phyloP scores from a whole-genome alignment of 208 protist species.

The Crithidia bombi region DNA sequence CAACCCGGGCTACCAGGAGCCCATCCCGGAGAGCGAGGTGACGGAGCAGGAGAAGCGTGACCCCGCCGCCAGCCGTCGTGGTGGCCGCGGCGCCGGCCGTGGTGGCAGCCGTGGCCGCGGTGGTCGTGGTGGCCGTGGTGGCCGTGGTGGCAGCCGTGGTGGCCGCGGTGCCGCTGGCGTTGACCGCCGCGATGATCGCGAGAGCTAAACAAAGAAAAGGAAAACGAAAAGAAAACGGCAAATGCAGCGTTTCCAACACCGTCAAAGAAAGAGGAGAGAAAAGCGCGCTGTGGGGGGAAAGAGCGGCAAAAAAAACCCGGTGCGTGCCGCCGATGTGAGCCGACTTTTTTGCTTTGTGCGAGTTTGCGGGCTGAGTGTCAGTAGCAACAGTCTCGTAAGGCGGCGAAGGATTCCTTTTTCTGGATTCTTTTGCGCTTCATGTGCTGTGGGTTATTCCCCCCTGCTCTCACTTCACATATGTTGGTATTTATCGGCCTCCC shows the following conservation, averaged over 20 bases:
- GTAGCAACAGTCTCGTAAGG: neutral
- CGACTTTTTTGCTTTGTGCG: no score
- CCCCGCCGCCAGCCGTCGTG: slow-evolving; percentile 36
- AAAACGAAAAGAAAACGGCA: neutral
- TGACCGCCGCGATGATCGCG: slow-evolving; percentile 45
- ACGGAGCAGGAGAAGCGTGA: slow-evolving; percentile 81
- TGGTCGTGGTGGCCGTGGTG: slow-evolving; percentile 36
- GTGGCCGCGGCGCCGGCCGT: slow-evolving; percentile 41
- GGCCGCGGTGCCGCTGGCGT: slow-evolving; percentile 38
- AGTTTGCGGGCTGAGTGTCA: neutral
- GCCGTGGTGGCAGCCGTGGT: slow-evolving; percentile 35
- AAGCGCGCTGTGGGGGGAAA: slow-evolving; percentile 6
- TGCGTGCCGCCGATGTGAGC: neutral
- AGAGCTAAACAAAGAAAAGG: slow-evolving; percentile 19
- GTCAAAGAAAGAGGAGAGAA: slow-evolving; percentile 1
- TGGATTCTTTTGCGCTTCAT: neutral
- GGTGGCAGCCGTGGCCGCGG: slow-evolving; percentile 46
- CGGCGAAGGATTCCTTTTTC: neutral
- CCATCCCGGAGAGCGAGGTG: slow-evolving; percentile 89
- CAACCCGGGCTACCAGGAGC: slow-evolving; percentile 91
- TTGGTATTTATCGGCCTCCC: neutral
- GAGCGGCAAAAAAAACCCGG: slow-evolving; percentile 1
- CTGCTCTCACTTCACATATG: no score
- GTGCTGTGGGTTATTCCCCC: no score
- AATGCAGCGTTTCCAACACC: no score